These are phyloP conservation scores for Trametes gibbosa DNA, from an alignment of 768 basidiomycete genomes.

Conservation along the genomic window DNA sequence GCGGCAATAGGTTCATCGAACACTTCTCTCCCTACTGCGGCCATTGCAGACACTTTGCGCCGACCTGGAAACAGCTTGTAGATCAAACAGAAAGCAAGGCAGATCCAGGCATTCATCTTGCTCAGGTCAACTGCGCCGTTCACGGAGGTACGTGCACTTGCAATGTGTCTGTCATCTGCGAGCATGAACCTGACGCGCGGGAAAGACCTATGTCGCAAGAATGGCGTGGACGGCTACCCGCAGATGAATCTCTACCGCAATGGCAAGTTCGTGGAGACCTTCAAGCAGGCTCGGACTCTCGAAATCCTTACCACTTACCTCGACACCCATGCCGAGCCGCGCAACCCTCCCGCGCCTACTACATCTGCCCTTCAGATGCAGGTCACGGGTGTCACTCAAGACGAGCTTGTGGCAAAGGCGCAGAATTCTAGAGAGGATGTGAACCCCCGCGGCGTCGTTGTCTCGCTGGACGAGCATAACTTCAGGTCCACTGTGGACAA, in stretches of 20 bases:
- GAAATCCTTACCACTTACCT: constrained; percentile 58
- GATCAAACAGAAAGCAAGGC: constrained; percentile 45
- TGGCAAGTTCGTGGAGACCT: constrained; percentile 59
- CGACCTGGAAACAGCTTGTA: constrained; percentile 77
- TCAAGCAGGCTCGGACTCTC: constrained; percentile 50
- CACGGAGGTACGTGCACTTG: constrained; percentile 61
- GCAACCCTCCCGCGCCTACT: constrained; percentile 28
- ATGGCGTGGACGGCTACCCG: constrained; percentile 71
- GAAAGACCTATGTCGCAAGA: constrained; percentile 76
- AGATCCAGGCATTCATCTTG: constrained; percentile 58
- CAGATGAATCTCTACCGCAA: constrained; percentile 70
- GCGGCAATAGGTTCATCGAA: constrained; percentile 64
- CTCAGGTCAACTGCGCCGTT: constrained; percentile 78
- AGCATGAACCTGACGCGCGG: not conserved
- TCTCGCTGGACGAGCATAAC: constrained; percentile 43
- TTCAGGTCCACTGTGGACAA: constrained; percentile 44
- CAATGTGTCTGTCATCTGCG: not conserved
- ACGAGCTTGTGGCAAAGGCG: constrained; percentile 33
- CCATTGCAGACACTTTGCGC: constrained; percentile 77
- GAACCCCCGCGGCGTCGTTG: constrained; percentile 41
- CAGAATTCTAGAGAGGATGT: constrained; percentile 14
- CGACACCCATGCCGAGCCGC: constrained; percentile 38
- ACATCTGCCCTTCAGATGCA: constrained; percentile 32
- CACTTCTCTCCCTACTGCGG: constrained; percentile 84
- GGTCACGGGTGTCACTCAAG: constrained; percentile 4